A percentile compares a stretch with the other conserved stretches of the same genome.
phyloP scores from a whole-genome alignment of 176 grass and related monocot species.

The Canna indica region DNA sequence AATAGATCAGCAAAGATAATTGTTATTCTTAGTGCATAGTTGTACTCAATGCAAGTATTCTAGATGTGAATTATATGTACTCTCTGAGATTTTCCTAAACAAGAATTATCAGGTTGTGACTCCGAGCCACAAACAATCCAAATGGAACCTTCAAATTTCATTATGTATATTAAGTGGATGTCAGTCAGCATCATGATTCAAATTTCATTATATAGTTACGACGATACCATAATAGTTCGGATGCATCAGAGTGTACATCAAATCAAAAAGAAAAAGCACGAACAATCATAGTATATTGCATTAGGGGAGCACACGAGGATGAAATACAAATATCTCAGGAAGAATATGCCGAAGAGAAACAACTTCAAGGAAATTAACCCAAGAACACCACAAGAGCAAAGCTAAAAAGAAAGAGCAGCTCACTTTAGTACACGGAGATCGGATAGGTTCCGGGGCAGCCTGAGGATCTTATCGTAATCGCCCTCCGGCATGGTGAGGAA shows the following conservation, averaged over 20 bases:
- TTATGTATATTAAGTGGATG: not conserved
- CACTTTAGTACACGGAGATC: constrained; percentile 93
- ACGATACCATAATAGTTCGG: no score
- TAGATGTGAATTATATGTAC: not conserved
- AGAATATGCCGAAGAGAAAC: no score
- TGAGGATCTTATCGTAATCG: constrained; percentile 72
- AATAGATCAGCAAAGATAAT: not conserved
- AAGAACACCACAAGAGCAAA: not conserved
- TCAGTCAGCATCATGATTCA: not conserved
- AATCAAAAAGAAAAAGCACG: not conserved
- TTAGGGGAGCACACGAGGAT: no score
- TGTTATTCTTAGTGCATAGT: no score
- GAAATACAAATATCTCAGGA: no score
- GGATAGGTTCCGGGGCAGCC: constrained; percentile 67
- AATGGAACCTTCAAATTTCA: not conserved
- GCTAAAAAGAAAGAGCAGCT: constrained; percentile 2
- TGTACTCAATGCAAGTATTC: not conserved
- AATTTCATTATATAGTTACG: not conserved
- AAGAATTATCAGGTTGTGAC: not conserved
- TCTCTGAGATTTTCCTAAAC: not conserved
- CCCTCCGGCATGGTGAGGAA: constrained; percentile 55
- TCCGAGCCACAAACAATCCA: not conserved
- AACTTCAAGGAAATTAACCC: not conserved
- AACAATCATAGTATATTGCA: not conserved
- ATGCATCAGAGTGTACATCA: no score